Percentiles rank a stretch among this genome's conserved stretches.
phyloP scores from a whole-genome alignment of 352 stramenopile genomes.

The Phytopythium sindhum region DNA sequence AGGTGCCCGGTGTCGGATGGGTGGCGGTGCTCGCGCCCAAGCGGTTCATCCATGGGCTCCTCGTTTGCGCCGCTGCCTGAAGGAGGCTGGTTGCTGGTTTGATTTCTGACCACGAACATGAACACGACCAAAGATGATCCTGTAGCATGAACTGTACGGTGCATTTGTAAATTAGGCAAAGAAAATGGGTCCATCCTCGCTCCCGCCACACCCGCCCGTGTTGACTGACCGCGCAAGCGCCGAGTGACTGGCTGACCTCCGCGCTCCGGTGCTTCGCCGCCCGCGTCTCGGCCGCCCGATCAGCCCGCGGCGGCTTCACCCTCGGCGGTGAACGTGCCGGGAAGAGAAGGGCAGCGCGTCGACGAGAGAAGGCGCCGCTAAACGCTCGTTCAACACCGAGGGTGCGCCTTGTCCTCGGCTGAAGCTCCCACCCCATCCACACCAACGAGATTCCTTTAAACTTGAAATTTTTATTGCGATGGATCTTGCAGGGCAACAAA shows the following conservation, averaged over 20 bases:
- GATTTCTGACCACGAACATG: background rate
- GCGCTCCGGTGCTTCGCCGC: constrained; percentile 4
- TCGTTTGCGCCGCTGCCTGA: too few relatives aligned
- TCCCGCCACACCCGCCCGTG: background rate
- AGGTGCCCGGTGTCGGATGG: background rate
- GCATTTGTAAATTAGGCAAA: background rate
- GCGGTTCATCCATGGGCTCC: background rate
- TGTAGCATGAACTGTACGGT: background rate
- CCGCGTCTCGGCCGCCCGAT: background rate
- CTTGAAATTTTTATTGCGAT: constrained; percentile 1
- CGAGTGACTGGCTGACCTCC: background rate
- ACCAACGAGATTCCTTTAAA: background rate
- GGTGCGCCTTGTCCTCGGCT: background rate
- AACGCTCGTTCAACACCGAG: background rate
- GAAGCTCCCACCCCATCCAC: background rate
- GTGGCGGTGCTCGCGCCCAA: background rate
- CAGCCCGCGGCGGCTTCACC: background rate
- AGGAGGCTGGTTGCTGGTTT: background rate
- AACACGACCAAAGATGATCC: background rate
- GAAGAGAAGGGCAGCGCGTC: background rate
- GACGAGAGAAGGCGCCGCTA: constrained; percentile 2
- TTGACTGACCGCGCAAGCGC: background rate
- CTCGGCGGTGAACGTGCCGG: background rate
- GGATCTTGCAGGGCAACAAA: constrained; percentile 9
- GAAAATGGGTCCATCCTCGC: background rate